These are phyloP conservation scores for Lecanoromycetidae sp. DNA, from an alignment of 2,329 filamentous ascomycete genomes.

Conservation along the genomic window DNA sequence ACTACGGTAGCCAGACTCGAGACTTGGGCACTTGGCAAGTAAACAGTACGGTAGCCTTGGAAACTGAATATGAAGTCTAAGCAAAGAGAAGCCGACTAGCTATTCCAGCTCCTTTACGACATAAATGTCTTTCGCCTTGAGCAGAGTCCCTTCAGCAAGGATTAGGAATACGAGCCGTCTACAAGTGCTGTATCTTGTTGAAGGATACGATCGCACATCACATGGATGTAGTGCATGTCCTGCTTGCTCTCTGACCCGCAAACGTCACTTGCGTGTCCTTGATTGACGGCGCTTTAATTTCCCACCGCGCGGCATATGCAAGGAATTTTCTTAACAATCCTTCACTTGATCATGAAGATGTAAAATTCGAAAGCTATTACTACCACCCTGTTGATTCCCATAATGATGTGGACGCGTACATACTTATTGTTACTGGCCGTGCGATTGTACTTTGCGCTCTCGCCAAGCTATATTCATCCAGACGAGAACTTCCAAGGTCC, in stretches of 20 bases:
- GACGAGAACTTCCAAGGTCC: constrained; percentile 99
- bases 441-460: constrained; percentile 85
- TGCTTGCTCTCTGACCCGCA: neutral
- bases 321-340: neutral
- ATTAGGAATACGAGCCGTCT: no score
- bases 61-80: no score
- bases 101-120: no score
- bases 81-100: no score
- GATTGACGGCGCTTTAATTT: neutral
- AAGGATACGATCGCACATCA: no score
- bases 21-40: no score
- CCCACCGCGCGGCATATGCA: neutral
- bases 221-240: no score
- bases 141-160: no score
- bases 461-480: constrained; percentile 91
- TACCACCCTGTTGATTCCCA: neutral
- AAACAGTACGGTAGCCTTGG: no score
- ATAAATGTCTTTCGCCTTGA: no score
- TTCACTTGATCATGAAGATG: neutral
- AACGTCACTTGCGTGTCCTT: neutral
- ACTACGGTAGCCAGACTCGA: no score
- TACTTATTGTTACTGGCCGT: constrained; percentile 77
- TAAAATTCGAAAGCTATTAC: neutral
- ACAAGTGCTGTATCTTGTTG: no score
- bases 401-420: constrained; percentile 75